Evolutionary conservation across 2,329 filamentous ascomycete genomes (phyloP), one percentile per base, ranked within the genome.

Genomic region (Polytolypa hystricis): DNA sequence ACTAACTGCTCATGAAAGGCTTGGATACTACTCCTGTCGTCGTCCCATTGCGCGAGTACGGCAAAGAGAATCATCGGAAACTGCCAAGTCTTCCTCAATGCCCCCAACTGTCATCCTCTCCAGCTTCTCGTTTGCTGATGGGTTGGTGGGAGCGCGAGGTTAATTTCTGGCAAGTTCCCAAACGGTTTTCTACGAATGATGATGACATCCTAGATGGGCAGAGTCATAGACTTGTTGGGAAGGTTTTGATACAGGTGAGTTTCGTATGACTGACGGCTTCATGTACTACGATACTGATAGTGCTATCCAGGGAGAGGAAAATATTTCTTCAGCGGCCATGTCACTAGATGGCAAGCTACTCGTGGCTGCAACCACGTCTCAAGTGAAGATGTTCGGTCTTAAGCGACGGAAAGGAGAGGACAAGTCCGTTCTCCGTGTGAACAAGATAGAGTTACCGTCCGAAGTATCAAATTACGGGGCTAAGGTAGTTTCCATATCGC

Each of bases 141-240:
- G 84, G 84, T 56, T 96, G 86, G 83, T 96, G 87, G 85, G 84
- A 89, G 46, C 73, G 81, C 38, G 83, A 93, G 55, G 69, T 96
- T 33, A 79, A 81, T 47, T 73, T 98, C 42, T 98, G 87, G 86
- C 73, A 69, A 27, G 62, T 82, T 15, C 54, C 57, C 21, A 47
- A 62, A 55, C 48, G 54, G 50, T n/a, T n/a, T n/a, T 42, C 55
- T 67, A 42, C 75, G 70, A 56, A 71, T 20, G 40, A 51, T 30
- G 50, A 58, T 12, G 65, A 72, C 32, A 54, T 58, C 19, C 53
- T 60, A 2, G 56, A 60, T 29, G 52, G 50, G 8, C 54, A 56
- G 41, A 52, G 51, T 30, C 56, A 60, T 40, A 55, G 46, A 43
- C 66, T 84, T 6, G 68, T 85, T 20, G 81, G 79, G 39, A 80